phyloP scores from a whole-genome alignment of 2,329 filamentous ascomycete genomes.

The Phaeosphaeriaceae sp. region DNA sequence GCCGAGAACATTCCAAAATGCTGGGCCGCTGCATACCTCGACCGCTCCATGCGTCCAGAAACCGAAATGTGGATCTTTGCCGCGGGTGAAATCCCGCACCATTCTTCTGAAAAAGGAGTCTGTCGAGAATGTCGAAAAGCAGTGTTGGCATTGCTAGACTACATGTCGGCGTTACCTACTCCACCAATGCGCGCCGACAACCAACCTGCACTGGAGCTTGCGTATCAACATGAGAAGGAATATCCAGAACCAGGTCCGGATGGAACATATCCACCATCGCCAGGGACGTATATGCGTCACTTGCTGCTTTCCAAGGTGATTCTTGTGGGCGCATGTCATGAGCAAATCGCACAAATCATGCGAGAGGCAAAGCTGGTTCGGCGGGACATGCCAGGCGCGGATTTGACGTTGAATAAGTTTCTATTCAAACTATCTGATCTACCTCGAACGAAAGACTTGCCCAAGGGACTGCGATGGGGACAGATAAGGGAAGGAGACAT shows the following conservation, averaged over 20 bases:
- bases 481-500: conserved; percentile 61
- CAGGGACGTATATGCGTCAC: conserved; percentile 40
- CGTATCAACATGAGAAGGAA: conserved; percentile 36
- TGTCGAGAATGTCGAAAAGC: conserved; percentile 40
- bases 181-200: conserved; percentile 39
- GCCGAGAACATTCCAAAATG: conserved; percentile 29
- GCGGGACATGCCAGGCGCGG: conserved; percentile 37
- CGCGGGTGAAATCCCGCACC: conserved; percentile 30
- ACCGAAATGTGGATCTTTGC: conserved; percentile 71
- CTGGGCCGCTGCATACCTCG: conserved; percentile 68
- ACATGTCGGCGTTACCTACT: conserved; percentile 34
- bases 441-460: conserved; percentile 50
- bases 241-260: conserved; percentile 29
- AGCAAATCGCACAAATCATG: conserved; percentile 30
- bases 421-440: conserved; percentile 60
- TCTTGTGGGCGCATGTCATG: conserved; percentile 54
- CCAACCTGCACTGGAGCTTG: conserved; percentile 29
- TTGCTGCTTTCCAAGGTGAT: conserved; percentile 47
- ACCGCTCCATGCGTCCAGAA: conserved; percentile 66
- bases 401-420: conserved; percentile 60
- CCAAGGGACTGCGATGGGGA: conserved; percentile 64
- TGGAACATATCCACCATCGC: conserved; percentile 22
- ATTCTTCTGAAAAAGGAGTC: conserved; percentile 19
- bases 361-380: conserved; percentile 29
- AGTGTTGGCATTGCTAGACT: conserved; percentile 33